These are phyloP conservation scores for Trypanosoma congolense DNA, from an alignment of 208 protist species.

Conservation along the genomic window DNA sequence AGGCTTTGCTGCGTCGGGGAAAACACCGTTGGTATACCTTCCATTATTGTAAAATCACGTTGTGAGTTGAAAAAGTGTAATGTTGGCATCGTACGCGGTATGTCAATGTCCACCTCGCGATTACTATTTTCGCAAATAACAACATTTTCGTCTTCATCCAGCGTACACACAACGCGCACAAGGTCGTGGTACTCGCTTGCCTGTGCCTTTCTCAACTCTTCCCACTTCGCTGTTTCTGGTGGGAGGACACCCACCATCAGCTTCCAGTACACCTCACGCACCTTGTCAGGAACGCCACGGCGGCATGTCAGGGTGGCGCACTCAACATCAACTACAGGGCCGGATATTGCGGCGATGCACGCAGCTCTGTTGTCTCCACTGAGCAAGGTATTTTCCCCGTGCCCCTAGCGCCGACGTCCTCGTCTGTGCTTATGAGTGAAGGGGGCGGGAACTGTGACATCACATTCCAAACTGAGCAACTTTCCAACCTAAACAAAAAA, in stretches of 20 bases:
- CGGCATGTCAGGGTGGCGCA: conserved; percentile 34
- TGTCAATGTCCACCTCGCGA: conserved; percentile 62
- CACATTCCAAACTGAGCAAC: too few species aligned
- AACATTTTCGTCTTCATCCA: conserved; percentile 25
- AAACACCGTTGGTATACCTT: conserved; percentile 20
- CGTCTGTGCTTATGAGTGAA: conserved; percentile 13
- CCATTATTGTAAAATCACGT: background rate
- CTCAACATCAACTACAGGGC: conserved; percentile 7
- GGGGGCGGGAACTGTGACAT: conserved; percentile 16
- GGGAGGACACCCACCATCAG: conserved; percentile 74
- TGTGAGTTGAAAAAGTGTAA: conserved; percentile 62
- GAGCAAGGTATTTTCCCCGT: background rate
- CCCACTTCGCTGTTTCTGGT: conserved; percentile 24
- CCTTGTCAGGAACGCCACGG: conserved; percentile 37
- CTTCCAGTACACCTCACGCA: conserved; percentile 55
- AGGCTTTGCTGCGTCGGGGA: conserved; percentile 54
- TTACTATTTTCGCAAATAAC: conserved; percentile 14
- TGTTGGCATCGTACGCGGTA: conserved; percentile 76
- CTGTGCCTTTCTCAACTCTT: conserved; percentile 22
- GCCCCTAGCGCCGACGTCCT: background rate
- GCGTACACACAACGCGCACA: conserved; percentile 16
- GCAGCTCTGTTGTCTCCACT: background rate
- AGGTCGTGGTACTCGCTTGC: conserved; percentile 40
- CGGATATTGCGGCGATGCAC: conserved; percentile 4
- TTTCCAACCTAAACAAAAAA: too few species aligned